Conservation (phyloP, 768 basidiomycete species). For the Sporobolomyces phaffii region DNA sequence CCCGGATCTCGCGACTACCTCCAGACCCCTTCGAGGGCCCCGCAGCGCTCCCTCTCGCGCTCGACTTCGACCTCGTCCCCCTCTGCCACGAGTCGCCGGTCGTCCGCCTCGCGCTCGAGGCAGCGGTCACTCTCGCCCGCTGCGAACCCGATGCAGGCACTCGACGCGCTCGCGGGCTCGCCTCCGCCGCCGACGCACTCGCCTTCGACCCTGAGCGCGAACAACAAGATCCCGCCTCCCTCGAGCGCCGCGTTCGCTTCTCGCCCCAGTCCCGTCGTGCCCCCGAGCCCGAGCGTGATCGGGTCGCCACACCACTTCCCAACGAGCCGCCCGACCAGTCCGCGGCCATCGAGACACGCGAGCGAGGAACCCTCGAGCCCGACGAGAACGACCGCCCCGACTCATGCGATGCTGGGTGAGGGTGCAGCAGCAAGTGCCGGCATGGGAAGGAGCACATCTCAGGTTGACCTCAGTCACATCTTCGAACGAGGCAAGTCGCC, state of each 20-base stretch:
- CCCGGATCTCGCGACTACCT: no score
- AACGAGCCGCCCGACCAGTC: constrained; percentile 18
- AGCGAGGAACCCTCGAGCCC: constrained; percentile 23
- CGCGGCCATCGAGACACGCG: constrained; percentile 2
- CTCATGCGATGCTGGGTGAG: neutral
- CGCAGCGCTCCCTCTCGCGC: neutral
- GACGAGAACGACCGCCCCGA: neutral
- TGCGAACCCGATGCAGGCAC: constrained; percentile 1
- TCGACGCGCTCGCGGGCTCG: neutral
- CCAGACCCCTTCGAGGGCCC: no score
- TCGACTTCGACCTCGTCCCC: constrained; percentile 7
- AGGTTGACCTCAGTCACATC: constrained; percentile 35
- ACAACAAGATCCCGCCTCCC: constrained; percentile 15
- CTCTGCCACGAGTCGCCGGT: neutral
- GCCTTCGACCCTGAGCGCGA: neutral
- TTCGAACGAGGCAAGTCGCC: constrained; percentile 37
- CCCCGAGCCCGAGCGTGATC: constrained; percentile 9
- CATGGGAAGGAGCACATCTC: constrained; percentile 8
- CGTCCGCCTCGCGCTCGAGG: constrained; percentile 14
- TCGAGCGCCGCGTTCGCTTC: neutral
- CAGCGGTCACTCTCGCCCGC: constrained; percentile 19
- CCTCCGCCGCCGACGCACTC: neutral
- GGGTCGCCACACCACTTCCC: constrained; percentile 5
- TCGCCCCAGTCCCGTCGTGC: constrained; percentile 19
- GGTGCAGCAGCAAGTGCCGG: neutral